A percentile compares a stretch with the other conserved stretches of the same genome.
phyloP scores from a whole-genome alignment of 192 early-diverging fungal genomes.

The Coemansia sp. region DNA sequence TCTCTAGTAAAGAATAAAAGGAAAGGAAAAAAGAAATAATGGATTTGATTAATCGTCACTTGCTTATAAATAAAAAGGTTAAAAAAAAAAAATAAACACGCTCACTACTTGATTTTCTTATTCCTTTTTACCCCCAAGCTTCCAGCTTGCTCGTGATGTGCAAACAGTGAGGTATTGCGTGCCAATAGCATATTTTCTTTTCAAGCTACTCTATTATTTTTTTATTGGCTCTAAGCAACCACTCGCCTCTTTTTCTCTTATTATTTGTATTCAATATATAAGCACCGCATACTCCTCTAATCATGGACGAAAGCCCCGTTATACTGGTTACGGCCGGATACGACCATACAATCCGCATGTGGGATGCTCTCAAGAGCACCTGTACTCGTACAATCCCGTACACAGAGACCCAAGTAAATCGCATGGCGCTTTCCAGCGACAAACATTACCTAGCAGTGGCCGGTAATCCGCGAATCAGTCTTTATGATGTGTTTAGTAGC shows the following conservation, averaged over 20 bases:
- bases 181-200: no score
- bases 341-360: slow-evolving; percentile 53
- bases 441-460: slow-evolving; percentile 51
- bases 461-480: slow-evolving; percentile 43
- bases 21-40: slow-evolving; percentile 1
- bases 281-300: neutral
- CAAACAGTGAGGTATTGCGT: no score
- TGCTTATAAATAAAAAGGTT: neutral
- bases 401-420: slow-evolving; percentile 51
- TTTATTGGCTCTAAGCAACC: neutral
- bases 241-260: neutral
- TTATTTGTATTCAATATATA: neutral
- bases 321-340: slow-evolving; percentile 49
- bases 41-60: no score
- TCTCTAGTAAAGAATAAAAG: neutral
- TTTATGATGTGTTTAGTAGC: slow-evolving; percentile 48
- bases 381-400: slow-evolving; percentile 49
- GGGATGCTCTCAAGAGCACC: slow-evolving; percentile 52
- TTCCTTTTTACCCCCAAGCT: slow-evolving; percentile 1
- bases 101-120: no score
- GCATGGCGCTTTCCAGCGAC: slow-evolving; percentile 50
- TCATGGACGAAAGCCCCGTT: slow-evolving; percentile 48
- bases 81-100: slow-evolving; percentile 4
- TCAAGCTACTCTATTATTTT: neutral
- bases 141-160: no score